phyloP scores from a whole-genome alignment of 805 yeast genomes.

The Candida vaughaniae region DNA sequence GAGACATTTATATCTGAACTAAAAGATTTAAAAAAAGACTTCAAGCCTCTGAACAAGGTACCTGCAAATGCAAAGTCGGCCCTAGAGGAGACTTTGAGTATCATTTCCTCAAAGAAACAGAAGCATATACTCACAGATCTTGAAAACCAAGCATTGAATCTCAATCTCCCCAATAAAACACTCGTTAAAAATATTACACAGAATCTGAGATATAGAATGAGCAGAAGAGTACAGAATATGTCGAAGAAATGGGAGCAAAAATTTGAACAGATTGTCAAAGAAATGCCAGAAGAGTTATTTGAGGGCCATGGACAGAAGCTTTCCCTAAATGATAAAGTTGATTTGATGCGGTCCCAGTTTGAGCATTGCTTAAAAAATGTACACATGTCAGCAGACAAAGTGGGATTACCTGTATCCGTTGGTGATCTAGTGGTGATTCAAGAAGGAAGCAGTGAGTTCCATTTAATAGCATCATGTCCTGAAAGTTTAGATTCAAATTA shows the following conservation, averaged over 20 bases:
- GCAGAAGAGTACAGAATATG: constrained; percentile 17
- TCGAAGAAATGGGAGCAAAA: constrained; percentile 20
- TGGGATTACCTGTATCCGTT: constrained; percentile 30
- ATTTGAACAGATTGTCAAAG: constrained; percentile 2
- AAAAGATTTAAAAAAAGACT: too few species aligned
- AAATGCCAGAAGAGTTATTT: constrained; percentile 4
- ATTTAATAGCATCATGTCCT: constrained; percentile 58
- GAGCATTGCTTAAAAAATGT: constrained; percentile 14
- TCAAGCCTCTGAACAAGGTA: too few species aligned
- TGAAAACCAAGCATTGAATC: constrained; percentile 21
- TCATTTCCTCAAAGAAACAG: neutral
- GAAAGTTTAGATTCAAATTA: constrained; percentile 46
- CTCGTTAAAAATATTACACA: constrained; percentile 18
- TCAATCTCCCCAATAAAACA: constrained; percentile 18
- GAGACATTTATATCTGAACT: too few species aligned
- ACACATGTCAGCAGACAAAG: constrained; percentile 15
- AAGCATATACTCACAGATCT: constrained; percentile 18
- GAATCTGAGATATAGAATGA: constrained; percentile 18
- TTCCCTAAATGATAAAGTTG: neutral
- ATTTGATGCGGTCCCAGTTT: constrained; percentile 1
- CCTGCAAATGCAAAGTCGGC: too few species aligned
- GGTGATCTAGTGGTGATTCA: constrained; percentile 67
- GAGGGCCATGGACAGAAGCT: neutral
- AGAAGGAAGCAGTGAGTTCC: constrained; percentile 44
- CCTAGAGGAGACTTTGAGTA: neutral